Evolutionary conservation across 331 rosid species (phyloP).

Genomic region (Quercus tomentella): DNA sequence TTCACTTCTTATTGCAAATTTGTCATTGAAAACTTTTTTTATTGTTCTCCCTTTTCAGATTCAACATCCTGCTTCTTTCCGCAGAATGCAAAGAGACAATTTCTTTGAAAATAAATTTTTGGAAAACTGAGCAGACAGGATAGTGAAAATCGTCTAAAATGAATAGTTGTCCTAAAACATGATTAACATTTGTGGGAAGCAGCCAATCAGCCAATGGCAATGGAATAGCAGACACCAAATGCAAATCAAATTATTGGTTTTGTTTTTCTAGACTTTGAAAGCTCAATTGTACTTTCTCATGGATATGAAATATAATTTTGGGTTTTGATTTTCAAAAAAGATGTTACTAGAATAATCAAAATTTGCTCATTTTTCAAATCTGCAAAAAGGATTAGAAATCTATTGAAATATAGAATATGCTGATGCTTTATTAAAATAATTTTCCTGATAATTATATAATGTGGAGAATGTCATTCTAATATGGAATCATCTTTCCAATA

Average conservation of each 20-base stretch:
- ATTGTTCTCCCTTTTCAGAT: constrained; percentile 3
- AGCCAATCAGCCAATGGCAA: neutral
- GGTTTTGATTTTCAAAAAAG: neutral
- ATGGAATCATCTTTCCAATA: neutral
- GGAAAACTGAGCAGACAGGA: neutral
- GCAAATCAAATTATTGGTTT: neutral
- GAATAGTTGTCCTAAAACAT: neutral
- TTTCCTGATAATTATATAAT: neutral
- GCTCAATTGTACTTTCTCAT: neutral
- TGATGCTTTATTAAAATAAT: neutral
- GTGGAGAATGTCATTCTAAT: neutral
- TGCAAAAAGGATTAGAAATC: neutral
- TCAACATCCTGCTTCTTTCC: neutral
- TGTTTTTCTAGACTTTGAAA: neutral
- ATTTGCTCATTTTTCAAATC: neutral
- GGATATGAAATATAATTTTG: neutral
- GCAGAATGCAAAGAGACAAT: neutral
- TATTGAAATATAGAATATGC: neutral
- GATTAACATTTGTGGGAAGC: neutral
- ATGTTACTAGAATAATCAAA: neutral
- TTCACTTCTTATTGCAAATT: constrained; percentile 15
- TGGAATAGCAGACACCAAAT: neutral
- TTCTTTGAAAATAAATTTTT: neutral
- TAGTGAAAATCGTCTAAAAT: neutral
- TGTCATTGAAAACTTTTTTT: constrained; percentile 2